Percentiles rank a stretch among this genome's conserved stretches.
Evolutionary conservation across 345 rosid species (phyloP).

Genomic region (Citrus australasica): DNA sequence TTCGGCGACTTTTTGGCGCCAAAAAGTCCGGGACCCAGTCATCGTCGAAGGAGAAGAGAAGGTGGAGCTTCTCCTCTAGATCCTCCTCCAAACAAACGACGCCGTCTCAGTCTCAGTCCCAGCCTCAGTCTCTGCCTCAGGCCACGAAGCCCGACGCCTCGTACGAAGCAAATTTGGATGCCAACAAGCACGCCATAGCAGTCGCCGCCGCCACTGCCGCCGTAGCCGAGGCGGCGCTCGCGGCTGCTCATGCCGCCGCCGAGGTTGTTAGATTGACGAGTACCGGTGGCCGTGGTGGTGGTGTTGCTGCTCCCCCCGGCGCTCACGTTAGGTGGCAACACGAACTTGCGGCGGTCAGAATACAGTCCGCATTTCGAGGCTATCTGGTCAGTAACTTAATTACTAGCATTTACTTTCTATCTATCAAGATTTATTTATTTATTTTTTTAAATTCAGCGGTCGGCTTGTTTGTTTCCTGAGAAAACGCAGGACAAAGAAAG

Average conservation of each 20-base stretch:
- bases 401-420: not conserved
- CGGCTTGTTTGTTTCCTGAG: not conserved
- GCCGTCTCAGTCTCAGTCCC: slow-evolving; percentile 16
- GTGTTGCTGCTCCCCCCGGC: slow-evolving; percentile 11
- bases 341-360: slow-evolving; percentile 57
- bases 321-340: slow-evolving; percentile 24
- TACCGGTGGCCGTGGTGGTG: slow-evolving; percentile 28
- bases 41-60: slow-evolving; percentile 33
- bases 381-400: slow-evolving; percentile 76
- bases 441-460: not conserved
- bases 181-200: slow-evolving; percentile 77
- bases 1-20: slow-evolving; percentile 70
- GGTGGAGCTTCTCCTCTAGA: slow-evolving; percentile 64
- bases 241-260: slow-evolving; percentile 93
- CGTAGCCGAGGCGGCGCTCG: slow-evolving; percentile 84
- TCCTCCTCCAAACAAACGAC: slow-evolving; percentile 47
- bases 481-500: not conserved
- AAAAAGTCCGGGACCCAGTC: slow-evolving; percentile 25
- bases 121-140: slow-evolving; percentile 14
- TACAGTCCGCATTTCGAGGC: slow-evolving; percentile 89
- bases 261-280: slow-evolving; percentile 87
- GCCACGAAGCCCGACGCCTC: slow-evolving; percentile 9
- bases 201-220: slow-evolving; percentile 94
- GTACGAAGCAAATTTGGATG: slow-evolving; percentile 37
- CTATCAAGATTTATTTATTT: not conserved